Evolutionary conservation across 2,329 filamentous ascomycete species (phyloP).

Genomic region (Fusarium verrucosum): DNA sequence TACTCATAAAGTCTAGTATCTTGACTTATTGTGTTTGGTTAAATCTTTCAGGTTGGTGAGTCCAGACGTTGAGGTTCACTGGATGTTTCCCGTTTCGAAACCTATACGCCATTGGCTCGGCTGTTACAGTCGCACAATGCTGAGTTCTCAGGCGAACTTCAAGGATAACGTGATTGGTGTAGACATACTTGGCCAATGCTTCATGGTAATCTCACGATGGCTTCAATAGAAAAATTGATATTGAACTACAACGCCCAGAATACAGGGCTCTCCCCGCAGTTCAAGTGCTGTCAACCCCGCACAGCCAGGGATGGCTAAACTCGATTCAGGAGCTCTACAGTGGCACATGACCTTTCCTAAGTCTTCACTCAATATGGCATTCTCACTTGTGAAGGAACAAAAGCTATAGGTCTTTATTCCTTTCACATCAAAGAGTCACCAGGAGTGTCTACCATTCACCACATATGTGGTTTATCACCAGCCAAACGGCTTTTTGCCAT

Average conservation of each 20-base stretch:
- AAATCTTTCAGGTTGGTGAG: neutral
- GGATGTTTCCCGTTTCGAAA: neutral
- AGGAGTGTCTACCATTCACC: slow-evolving; percentile 4
- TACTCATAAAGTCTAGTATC: neutral
- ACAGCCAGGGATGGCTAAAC: slow-evolving; percentile 27
- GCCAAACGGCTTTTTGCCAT: neutral
- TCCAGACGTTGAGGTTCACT: neutral
- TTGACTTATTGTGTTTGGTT: neutral
- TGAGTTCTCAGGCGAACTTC: neutral
- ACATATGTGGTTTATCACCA: neutral
- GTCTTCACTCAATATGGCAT: neutral
- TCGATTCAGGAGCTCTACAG: neutral
- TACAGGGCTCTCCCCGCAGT: slow-evolving; percentile 22
- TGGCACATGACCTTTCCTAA: neutral
- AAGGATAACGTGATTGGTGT: neutral
- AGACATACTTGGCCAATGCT: neutral
- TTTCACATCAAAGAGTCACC: neutral
- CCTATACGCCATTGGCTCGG: neutral
- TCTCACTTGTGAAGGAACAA: slow-evolving; percentile 2
- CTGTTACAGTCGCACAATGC: neutral
- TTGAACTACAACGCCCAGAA: neutral
- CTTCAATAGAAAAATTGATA: neutral
- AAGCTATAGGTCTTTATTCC: neutral
- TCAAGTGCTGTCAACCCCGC: slow-evolving; percentile 32
- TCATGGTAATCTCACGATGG: neutral